Conservation (phyloP, 805 yeast species). For the Candida germanica region DNA sequence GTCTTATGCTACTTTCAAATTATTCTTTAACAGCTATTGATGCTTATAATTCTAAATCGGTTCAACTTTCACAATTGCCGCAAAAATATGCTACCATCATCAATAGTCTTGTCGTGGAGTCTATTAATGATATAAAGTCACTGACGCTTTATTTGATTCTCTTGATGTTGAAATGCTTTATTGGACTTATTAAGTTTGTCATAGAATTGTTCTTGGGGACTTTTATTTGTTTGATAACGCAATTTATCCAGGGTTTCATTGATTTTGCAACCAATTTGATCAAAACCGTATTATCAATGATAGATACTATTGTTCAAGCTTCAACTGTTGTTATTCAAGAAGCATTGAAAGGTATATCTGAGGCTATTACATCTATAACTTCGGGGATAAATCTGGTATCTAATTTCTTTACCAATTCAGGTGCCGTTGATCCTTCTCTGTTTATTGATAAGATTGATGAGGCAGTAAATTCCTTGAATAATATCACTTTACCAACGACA, state of each 20-base stretch:
- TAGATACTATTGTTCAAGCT: constrained; percentile 54
- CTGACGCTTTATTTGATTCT: constrained; percentile 9
- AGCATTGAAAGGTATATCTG: constrained; percentile 6
- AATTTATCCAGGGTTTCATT: constrained; percentile 70
- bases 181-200: constrained; percentile 58
- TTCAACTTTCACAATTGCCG: constrained; percentile 4
- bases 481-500: constrained; percentile 62
- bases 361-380: constrained; percentile 4
- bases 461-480: constrained; percentile 51
- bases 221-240: constrained; percentile 74
- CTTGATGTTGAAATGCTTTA: constrained; percentile 18
- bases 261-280: constrained; percentile 73
- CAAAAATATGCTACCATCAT: constrained; percentile 6
- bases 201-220: constrained; percentile 81
- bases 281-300: constrained; percentile 53
- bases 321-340: constrained; percentile 18
- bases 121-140: constrained; percentile 4
- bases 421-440: constrained; percentile 28
- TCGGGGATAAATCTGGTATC: constrained; percentile 13
- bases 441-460: constrained; percentile 50
- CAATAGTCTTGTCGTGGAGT: constrained; percentile 6
- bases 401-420: constrained; percentile 45
- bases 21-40: constrained; percentile 5
- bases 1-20: constrained; percentile 3
- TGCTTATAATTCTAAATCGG: constrained; percentile 3